Evolutionary conservation across 1,284 basidiomycete genomes (phyloP).

Genomic region (Pulveroboletus sp.): DNA sequence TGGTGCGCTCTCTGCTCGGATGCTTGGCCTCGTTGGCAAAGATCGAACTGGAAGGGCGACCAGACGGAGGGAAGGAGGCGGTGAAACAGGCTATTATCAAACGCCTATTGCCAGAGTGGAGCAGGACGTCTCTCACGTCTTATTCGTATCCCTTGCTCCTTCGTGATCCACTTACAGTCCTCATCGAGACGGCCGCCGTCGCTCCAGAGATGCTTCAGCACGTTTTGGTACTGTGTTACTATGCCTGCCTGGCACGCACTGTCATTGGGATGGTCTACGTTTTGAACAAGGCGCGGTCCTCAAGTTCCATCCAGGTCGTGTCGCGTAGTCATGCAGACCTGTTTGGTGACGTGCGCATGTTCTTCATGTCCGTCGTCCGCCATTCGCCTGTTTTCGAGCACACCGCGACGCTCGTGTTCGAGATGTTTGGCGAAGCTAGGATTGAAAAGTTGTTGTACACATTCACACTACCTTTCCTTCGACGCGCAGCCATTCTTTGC

Average conservation of each 20-base stretch:
- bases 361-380: slow-evolving; percentile 80
- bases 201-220: slow-evolving; percentile 86
- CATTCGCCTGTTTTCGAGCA: slow-evolving; percentile 81
- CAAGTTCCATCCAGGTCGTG: slow-evolving; percentile 44
- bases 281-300: slow-evolving; percentile 67
- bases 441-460: slow-evolving; percentile 88
- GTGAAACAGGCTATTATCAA: slow-evolving; percentile 86
- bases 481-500: slow-evolving; percentile 85
- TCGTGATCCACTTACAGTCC: slow-evolving; percentile 83
- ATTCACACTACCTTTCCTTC: slow-evolving; percentile 93
- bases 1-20: slow-evolving; percentile 75
- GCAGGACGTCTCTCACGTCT: slow-evolving; percentile 72
- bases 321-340: slow-evolving; percentile 59
- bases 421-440: slow-evolving; percentile 74
- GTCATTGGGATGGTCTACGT: slow-evolving; percentile 82
- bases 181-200: slow-evolving; percentile 87
- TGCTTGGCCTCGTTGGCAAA: slow-evolving; percentile 70
- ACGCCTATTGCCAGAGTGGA: slow-evolving; percentile 87
- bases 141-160: slow-evolving; percentile 80
- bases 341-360: slow-evolving; percentile 81
- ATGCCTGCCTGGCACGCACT: slow-evolving; percentile 82
- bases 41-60: slow-evolving; percentile 63
- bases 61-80: slow-evolving; percentile 70
- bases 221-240: slow-evolving; percentile 83
- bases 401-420: slow-evolving; percentile 72